Percentiles rank a stretch among this genome's conserved stretches.
phyloP scores from a whole-genome alignment of 306 rosid species.

The Quercus cerris region DNA sequence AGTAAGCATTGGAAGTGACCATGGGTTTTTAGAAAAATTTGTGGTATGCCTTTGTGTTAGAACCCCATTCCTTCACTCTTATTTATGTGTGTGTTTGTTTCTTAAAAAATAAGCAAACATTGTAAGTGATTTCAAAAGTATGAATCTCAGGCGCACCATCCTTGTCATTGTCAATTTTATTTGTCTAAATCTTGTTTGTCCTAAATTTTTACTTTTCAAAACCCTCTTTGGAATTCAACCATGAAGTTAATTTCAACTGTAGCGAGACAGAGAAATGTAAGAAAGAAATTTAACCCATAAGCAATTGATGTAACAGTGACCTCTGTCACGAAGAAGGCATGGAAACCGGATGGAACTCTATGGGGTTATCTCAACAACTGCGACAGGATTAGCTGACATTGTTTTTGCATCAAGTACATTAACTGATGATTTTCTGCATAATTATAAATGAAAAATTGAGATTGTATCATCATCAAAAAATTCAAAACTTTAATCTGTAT shows the following conservation, averaged over 20 bases:
- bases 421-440: constrained; percentile 68
- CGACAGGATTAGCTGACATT: constrained; percentile 87
- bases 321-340: constrained; percentile 90
- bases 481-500: background rate
- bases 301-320: constrained; percentile 39
- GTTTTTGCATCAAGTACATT: constrained; percentile 85
- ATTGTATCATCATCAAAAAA: background rate
- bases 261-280: background rate
- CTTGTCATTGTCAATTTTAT: background rate
- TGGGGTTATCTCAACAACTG: constrained; percentile 79
- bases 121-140: too few relatives aligned
- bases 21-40: too few relatives aligned
- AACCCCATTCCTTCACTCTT: too few relatives aligned
- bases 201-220: background rate
- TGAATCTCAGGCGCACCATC: too few relatives aligned
- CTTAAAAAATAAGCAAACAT: too few relatives aligned
- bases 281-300: background rate
- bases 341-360: constrained; percentile 90
- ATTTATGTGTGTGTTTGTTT: background rate
- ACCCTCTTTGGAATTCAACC: background rate
- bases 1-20: too few relatives aligned
- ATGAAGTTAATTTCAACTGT: background rate
- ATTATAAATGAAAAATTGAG: constrained; percentile 13
- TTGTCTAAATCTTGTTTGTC: background rate
- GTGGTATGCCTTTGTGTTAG: too few relatives aligned